A percentile compares a stretch with the other conserved stretches of the same genome.
These are phyloP conservation scores for Apiospora rasikravindrae DNA, from an alignment of 2,329 filamentous ascomycete species.

Conservation along the genomic window DNA sequence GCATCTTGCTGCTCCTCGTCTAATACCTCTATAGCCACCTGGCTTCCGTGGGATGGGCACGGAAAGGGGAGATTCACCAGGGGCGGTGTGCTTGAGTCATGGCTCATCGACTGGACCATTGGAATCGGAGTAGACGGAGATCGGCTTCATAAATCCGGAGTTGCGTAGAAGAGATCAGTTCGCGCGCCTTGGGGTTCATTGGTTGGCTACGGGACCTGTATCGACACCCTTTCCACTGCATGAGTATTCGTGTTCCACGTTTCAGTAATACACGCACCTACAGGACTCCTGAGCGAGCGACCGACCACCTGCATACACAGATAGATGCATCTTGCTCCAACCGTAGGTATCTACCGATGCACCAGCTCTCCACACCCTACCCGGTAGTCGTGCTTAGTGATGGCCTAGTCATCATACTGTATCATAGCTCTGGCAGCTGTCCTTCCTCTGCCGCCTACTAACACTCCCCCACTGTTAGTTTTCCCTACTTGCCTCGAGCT, in stretches of 20 bases:
- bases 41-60: background rate
- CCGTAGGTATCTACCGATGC: background rate
- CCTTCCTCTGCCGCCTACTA: background rate
- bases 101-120: background rate
- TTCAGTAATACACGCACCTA: background rate
- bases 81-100: background rate
- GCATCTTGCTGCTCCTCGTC: too few relatives aligned
- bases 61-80: background rate
- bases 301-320: background rate
- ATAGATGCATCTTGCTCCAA: background rate
- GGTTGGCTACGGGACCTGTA: background rate
- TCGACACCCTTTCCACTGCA: background rate
- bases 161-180: background rate
- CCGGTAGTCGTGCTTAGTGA: background rate
- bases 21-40: background rate
- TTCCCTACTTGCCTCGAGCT: background rate
- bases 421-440: background rate
- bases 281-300: too few relatives aligned
- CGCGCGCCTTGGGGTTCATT: background rate
- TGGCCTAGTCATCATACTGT: background rate
- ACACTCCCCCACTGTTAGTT: background rate
- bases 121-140: background rate
- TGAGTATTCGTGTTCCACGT: background rate
- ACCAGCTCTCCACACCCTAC: background rate
- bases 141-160: background rate